These are phyloP conservation scores for Gossypium anomalum DNA, from an alignment of 345 rosid species.

Conservation along the genomic window DNA sequence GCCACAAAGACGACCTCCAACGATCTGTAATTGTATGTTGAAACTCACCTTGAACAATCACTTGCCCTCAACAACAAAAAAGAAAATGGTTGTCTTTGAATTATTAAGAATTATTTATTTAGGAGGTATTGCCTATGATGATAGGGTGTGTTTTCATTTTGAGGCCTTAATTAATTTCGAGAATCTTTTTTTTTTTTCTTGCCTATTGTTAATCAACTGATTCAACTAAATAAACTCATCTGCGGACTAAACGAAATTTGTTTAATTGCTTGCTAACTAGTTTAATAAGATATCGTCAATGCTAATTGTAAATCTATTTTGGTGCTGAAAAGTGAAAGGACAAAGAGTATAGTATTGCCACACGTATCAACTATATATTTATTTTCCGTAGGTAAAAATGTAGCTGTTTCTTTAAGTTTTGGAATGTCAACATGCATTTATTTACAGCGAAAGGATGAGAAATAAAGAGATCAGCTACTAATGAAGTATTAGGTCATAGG, in stretches of 20 bases:
- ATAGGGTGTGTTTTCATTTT: neutral
- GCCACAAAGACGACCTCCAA: no score
- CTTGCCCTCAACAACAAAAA: no score
- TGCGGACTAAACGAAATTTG: no score
- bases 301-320: neutral
- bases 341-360: neutral
- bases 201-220: neutral
- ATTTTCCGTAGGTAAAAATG: neutral
- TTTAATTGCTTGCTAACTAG: neutral
- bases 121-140: neutral
- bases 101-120: no score
- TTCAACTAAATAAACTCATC: neutral
- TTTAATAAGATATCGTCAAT: neutral
- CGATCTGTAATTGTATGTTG: no score
- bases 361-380: neutral
- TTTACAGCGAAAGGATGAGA: neutral
- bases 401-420: neutral
- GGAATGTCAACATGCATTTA: neutral
- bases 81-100: no score
- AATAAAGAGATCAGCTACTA: neutral
- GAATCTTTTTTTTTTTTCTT: neutral
- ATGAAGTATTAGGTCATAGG: neutral
- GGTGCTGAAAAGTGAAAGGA: neutral
- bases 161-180: neutral
- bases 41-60: no score